Base-by-base conservation (phyloP, 2,329 filamentous ascomycete species). In the Aureobasidium melanogenum region DNA sequence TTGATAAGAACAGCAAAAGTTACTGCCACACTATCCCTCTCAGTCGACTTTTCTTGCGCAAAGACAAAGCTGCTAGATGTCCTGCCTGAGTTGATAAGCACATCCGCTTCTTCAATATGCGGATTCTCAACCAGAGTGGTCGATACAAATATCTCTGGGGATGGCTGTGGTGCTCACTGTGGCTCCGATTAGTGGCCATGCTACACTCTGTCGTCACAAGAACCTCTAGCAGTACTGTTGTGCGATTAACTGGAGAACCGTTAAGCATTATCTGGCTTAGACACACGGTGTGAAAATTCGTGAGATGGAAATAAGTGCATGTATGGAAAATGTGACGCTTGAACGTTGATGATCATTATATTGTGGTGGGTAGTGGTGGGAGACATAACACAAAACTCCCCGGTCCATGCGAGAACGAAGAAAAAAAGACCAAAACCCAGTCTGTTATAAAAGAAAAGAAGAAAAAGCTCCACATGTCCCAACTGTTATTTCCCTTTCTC, bases 291-390 rank as follows among this genome's bases (percentile, higher is more conserved):
- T 15, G 24, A 47, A 30, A 7, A 2, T 2, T 22, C 10, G 14
- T 28, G 24, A 9, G 24, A 30, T 8, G 22, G 15, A 26, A 17
- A 28, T 4, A 28, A 1, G n/a, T 2, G 6, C 5, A 28, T 14
- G 26, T 46, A 24, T 26, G 41, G 12, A 8, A 54, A 28, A 54
- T 54, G 22, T 39, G 50, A 41, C 51, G 51, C 51, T 55, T 39
- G 38, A 55, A 55, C 51, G 38, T 55, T 55, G 51, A 55, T 55
- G 51, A 55, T 55, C 51, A 55, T 55, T 55, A 55, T 55, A 55
- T 44, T 52, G 50, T 43, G 38, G 8, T 44, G 38, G 38, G 51
- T 30, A 14, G 12, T 32, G 9, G 26, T 32, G 50, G 50, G 50
- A 39, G 51, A 7, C 51, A 30, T 55, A 15, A 55, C 26, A 28